A percentile compares a stretch with the other conserved stretches of the same genome.
These are phyloP conservation scores for Myxozyma udenii DNA, from an alignment of 805 yeast species.

Conservation along the genomic window DNA sequence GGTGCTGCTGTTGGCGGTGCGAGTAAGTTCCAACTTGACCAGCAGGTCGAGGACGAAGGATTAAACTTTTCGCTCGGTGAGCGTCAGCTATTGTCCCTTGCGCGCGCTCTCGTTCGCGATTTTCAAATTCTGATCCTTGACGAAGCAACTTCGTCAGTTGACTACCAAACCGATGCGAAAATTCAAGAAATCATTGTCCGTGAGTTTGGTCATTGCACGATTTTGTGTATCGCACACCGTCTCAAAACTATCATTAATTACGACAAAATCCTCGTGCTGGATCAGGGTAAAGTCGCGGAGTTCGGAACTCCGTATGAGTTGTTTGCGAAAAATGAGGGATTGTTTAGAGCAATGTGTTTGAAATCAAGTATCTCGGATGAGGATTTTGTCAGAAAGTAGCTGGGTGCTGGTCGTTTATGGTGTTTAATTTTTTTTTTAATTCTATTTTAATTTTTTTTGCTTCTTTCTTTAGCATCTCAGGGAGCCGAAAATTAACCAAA, in stretches of 20 bases:
- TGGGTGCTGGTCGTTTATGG: not conserved
- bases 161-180: slow-evolving; percentile 64
- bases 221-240: slow-evolving; percentile 72
- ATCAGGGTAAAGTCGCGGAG: slow-evolving; percentile 71
- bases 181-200: slow-evolving; percentile 57
- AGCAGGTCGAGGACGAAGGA: slow-evolving; percentile 65
- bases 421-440: too few species aligned
- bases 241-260: slow-evolving; percentile 68
- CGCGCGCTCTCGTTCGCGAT: slow-evolving; percentile 66
- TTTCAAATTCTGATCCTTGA: slow-evolving; percentile 63
- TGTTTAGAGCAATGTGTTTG: slow-evolving; percentile 50
- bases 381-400: slow-evolving; percentile 40
- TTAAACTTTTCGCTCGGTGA: slow-evolving; percentile 69
- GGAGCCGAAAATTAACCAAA: too few species aligned
- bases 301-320: slow-evolving; percentile 60
- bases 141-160: slow-evolving; percentile 77
- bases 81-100: slow-evolving; percentile 63
- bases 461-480: not conserved
- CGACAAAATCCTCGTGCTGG: slow-evolving; percentile 78
- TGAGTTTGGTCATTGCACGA: slow-evolving; percentile 62
- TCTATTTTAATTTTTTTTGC: not conserved
- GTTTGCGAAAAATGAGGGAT: slow-evolving; percentile 44
- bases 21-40: slow-evolving; percentile 60
- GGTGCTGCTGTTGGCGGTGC: slow-evolving; percentile 22
- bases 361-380: slow-evolving; percentile 45